These are phyloP conservation scores for Lolium perenne DNA, from an alignment of 176 grass and related monocot genomes.

Conservation along the genomic window DNA sequence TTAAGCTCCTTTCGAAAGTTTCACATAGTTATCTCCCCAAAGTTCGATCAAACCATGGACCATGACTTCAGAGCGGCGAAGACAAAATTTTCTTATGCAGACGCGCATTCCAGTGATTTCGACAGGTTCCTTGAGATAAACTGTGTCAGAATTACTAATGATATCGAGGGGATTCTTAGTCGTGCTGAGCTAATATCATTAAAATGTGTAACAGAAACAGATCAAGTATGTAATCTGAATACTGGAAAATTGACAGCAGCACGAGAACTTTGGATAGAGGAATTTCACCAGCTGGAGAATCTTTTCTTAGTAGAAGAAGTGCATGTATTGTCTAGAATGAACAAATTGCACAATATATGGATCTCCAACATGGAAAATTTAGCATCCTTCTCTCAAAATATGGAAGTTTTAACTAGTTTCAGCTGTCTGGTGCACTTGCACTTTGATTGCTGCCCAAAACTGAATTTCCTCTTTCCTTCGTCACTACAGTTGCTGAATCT, in stretches of 20 bases:
- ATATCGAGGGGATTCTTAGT: conserved; percentile 30
- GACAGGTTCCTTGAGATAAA: conserved; percentile 30
- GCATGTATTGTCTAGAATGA: not conserved
- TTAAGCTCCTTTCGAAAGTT: conserved; percentile 27
- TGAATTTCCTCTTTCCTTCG: not conserved
- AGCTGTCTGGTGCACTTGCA: conserved; percentile 31
- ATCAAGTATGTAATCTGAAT: not conserved
- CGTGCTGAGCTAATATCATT: conserved; percentile 39
- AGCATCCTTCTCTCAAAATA: conserved; percentile 23
- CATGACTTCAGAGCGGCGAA: not conserved
- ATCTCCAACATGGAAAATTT: conserved; percentile 40
- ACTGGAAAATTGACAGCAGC: conserved; percentile 16
- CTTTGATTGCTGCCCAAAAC: conserved; percentile 41
- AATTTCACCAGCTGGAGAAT: conserved; percentile 14
- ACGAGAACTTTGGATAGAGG: conserved; percentile 35
- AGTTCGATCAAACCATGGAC: not conserved
- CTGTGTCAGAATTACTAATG: not conserved
- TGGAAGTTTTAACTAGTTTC: conserved; percentile 30
- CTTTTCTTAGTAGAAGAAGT: conserved; percentile 10
- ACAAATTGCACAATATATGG: conserved; percentile 15
- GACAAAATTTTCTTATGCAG: not conserved
- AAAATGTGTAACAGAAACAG: not conserved
- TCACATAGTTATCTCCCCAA: conserved; percentile 23
- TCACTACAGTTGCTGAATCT: not conserved
- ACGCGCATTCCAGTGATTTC: not conserved